These are phyloP conservation scores for Coelastrella sp. DNA, from an alignment of 139 green algal species.

Conservation along the genomic window DNA sequence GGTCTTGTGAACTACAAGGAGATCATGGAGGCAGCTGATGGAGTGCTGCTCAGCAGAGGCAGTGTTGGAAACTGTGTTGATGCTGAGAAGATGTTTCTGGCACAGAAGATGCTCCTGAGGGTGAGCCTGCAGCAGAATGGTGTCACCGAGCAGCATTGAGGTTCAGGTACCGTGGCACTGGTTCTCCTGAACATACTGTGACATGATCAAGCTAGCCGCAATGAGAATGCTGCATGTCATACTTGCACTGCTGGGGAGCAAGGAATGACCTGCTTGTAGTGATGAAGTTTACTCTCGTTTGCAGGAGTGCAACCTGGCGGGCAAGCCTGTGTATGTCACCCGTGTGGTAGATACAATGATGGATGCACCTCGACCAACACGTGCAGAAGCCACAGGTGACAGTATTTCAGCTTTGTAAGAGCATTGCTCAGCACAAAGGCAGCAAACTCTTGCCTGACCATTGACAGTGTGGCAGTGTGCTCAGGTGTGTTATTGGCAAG, in stretches of 20 bases:
- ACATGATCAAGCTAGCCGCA: too few species aligned
- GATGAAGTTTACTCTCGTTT: too few species aligned
- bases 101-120: slow-evolving; percentile 69
- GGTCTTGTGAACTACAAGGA: slow-evolving; percentile 51
- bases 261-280: too few species aligned
- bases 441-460: too few species aligned
- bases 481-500: too few species aligned
- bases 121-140: slow-evolving; percentile 27
- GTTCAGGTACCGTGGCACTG: too few species aligned
- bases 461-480: too few species aligned
- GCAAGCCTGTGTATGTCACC: slow-evolving; percentile 90
- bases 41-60: slow-evolving; percentile 83
- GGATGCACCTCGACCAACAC: slow-evolving; percentile 47
- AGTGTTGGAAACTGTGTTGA: slow-evolving; percentile 89
- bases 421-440: too few species aligned
- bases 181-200: too few species aligned
- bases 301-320: slow-evolving; percentile 73
- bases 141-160: background rate
- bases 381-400: slow-evolving; percentile 47
- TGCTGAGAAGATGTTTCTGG: slow-evolving; percentile 80
- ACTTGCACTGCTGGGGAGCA: too few species aligned
- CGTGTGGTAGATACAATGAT: slow-evolving; percentile 95
- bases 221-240: too few species aligned
- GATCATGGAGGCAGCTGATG: slow-evolving; percentile 78
- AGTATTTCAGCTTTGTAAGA: background rate